These are phyloP conservation scores for Phytophthora nicotianae DNA, from an alignment of 352 stramenopile genomes.

Conservation along the genomic window DNA sequence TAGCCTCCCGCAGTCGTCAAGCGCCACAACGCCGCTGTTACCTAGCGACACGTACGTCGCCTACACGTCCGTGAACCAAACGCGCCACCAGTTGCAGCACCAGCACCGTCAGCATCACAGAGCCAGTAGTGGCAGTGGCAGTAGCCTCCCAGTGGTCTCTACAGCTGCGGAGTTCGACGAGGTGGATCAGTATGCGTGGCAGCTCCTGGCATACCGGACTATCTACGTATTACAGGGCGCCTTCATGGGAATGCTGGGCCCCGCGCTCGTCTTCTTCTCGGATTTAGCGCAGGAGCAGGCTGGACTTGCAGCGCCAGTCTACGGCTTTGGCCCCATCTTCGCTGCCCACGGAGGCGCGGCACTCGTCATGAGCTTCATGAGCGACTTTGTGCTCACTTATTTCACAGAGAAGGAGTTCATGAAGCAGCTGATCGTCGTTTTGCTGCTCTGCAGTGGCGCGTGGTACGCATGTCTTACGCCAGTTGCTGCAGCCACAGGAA, in stretches of 20 bases:
- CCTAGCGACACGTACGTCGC: slow-evolving; percentile 21
- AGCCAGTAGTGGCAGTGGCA: slow-evolving; percentile 30
- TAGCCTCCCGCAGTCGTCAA: slow-evolving; percentile 22
- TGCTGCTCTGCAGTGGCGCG: slow-evolving; percentile 58
- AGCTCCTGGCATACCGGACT: slow-evolving; percentile 65
- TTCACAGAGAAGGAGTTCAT: slow-evolving; percentile 70
- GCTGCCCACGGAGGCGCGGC: slow-evolving; percentile 70
- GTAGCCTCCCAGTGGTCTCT: slow-evolving; percentile 22
- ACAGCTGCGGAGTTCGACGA: slow-evolving; percentile 37
- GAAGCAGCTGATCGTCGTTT: slow-evolving; percentile 69
- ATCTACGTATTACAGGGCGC: slow-evolving; percentile 74
- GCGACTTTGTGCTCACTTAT: slow-evolving; percentile 73
- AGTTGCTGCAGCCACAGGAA: slow-evolving; percentile 63
- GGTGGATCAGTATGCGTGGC: slow-evolving; percentile 56
- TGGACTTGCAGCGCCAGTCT: slow-evolving; percentile 53
- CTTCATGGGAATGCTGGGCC: slow-evolving; percentile 72
- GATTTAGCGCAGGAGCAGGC: slow-evolving; percentile 44
- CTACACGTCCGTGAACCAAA: slow-evolving; percentile 29
- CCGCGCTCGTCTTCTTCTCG: slow-evolving; percentile 71
- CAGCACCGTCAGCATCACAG: slow-evolving; percentile 40
- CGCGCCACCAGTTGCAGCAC: slow-evolving; percentile 29
- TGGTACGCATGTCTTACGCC: slow-evolving; percentile 75
- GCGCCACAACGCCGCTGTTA: slow-evolving; percentile 9
- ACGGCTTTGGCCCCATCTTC: slow-evolving; percentile 77
- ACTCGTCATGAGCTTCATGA: slow-evolving; percentile 82